Evolutionary conservation across 2,329 filamentous ascomycete species (phyloP), one percentile per base, ranked within the genome.

Genomic region (Drechmeria coniospora): DNA sequence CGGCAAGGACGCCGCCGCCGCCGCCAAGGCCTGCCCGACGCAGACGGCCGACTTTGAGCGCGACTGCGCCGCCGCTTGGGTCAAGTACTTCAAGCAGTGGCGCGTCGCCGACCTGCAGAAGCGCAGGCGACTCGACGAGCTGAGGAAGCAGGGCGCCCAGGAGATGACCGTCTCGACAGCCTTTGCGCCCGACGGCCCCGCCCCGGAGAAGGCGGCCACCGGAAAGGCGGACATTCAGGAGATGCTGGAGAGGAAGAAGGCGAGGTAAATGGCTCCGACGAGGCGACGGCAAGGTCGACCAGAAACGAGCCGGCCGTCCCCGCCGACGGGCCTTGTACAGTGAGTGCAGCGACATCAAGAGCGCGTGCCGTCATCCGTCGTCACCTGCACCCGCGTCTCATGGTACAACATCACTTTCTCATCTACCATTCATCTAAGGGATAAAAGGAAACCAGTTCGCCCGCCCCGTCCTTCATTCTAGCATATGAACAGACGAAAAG

Each of bases 61-160:
- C 42, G 80, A 87, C 49, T 98, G 90, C 53, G 83, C 84, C 12
- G 68, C 64, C 33, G 86, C 84, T 49, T 98, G 90, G 90, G 90
- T 94, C 35, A 83, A 84, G 56, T 95, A 98, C 56, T 98, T 98
- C 59, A 94, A 95, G 63, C 86, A 94, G 56, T 79, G 84, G 58
- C 68, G 90, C 44, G 82, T 95, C 20, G 87, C 92, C 57, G 90
- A 98, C 42, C 68, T 80, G 46, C 80, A 92, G 43, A 83, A 87
- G 55, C 77, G 80, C 46, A 64, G 75, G 55, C 79, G 82, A 15
- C 60, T 93, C 38, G 76, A 79, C 43, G 71, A 73, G 47, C 68
- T 93, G 42, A 66, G 78, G 48, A 66, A 64, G 25, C 77, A 87
- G 50, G 79, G 79, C 36, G 81, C 79, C 9, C 61, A 66, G 37